phyloP scores from a whole-genome alignment of 176 grass and related monocot species.

The Cenchrus americanus region DNA sequence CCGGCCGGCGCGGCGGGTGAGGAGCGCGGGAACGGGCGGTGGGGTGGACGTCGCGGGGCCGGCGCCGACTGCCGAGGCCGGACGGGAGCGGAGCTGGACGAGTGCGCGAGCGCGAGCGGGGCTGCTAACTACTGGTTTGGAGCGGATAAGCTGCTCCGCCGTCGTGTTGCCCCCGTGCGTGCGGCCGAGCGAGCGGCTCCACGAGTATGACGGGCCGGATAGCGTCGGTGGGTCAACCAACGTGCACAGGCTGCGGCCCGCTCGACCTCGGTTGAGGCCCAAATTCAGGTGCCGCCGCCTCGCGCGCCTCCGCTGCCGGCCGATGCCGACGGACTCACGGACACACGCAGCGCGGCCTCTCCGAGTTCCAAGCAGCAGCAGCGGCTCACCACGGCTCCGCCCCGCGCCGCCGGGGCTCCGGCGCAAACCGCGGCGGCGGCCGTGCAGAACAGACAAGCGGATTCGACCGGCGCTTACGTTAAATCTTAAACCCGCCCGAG shows the following conservation, averaged over 20 bases:
- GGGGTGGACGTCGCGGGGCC: not conserved
- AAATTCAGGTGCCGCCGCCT: too few species aligned
- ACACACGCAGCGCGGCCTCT: not conserved
- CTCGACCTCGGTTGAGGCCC: too few species aligned
- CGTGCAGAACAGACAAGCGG: not conserved
- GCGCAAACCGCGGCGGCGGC: not conserved
- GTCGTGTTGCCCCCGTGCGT: too few species aligned
- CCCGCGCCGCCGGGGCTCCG: not conserved
- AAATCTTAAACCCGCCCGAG: too few species aligned
- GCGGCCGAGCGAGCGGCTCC: not conserved
- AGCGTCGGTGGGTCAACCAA: not conserved
- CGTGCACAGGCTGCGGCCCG: too few species aligned
- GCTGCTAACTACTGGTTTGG: constrained; percentile 19
- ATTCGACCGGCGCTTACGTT: too few species aligned
- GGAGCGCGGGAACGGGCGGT: not conserved
- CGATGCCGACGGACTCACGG: too few species aligned
- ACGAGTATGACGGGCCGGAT: not conserved
- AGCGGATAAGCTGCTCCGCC: constrained; percentile 40
- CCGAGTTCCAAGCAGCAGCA: not conserved
- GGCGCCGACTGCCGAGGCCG: not conserved
- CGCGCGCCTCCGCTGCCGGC: too few species aligned
- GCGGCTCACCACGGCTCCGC: too few species aligned
- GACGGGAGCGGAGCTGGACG: not conserved
- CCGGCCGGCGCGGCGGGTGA: not conserved
- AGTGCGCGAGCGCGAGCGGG: not conserved